Percentiles rank a stretch among this genome's conserved stretches.
Conservation (phyloP, 208 protist genomes). For the Novymonas esmeraldas region DNA sequence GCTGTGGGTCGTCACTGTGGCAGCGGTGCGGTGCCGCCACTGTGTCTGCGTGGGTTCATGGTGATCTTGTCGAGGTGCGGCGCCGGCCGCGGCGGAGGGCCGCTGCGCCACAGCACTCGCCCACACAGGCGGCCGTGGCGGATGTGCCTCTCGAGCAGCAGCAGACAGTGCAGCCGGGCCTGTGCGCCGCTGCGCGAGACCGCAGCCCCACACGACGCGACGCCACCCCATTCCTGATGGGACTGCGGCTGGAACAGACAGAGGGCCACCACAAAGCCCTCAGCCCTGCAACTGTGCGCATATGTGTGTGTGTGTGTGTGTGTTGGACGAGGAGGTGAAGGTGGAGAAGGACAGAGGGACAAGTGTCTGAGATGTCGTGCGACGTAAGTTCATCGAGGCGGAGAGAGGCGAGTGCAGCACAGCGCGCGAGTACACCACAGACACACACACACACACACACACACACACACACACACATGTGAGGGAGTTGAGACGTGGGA, state of each 20-base stretch:
- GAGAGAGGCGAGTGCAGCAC: too few relatives aligned
- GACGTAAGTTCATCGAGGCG: too few relatives aligned
- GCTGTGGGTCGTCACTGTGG: too few relatives aligned
- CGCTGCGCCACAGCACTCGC: conserved; percentile 6
- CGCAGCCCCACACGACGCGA: background rate
- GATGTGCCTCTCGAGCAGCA: background rate
- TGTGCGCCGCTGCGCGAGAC: background rate
- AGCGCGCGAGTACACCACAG: too few relatives aligned
- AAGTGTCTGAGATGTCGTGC: too few relatives aligned
- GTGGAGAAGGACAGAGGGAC: background rate
- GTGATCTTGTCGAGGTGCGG: too few relatives aligned
- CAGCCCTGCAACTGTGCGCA: too few relatives aligned
- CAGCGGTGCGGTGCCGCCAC: too few relatives aligned
- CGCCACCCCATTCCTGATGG: conserved; percentile 20
- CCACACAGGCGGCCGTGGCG: conserved; percentile 21
- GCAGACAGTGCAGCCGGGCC: background rate
- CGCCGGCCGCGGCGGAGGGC: background rate
- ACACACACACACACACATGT: too few relatives aligned
- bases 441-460: too few relatives aligned
- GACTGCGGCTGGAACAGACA: conserved; percentile 2
- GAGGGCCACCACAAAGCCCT: background rate
- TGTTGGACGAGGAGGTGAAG: background rate
- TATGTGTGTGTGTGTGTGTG: background rate
- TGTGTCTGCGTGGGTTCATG: too few relatives aligned
- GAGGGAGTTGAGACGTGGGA: too few relatives aligned